These are phyloP conservation scores for Macrocybe sp. DNA, from an alignment of 1,284 basidiomycete genomes.

Conservation along the genomic window DNA sequence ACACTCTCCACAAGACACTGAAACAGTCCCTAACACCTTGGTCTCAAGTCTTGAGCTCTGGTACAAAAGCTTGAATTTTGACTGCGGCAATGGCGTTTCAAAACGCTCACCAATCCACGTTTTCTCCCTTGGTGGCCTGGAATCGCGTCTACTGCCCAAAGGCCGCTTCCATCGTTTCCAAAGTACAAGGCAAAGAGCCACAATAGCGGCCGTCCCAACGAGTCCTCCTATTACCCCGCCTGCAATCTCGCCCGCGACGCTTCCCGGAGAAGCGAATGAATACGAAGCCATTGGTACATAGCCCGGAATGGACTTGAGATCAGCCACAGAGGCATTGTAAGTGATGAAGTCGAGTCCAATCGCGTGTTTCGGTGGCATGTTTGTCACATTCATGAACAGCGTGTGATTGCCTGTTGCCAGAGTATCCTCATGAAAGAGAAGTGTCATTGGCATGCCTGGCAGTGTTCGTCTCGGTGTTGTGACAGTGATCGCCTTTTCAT, in stretches of 20 bases:
- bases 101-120: too few relatives aligned
- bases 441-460: slow-evolving; percentile 27
- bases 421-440: slow-evolving; percentile 27
- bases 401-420: slow-evolving; percentile 26
- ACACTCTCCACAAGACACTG: too few relatives aligned
- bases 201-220: background rate
- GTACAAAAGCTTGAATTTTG: too few relatives aligned
- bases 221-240: slow-evolving; percentile 10
- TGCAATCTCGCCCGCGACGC: slow-evolving; percentile 6
- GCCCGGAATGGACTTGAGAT: slow-evolving; percentile 15
- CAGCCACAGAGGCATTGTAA: slow-evolving; percentile 29
- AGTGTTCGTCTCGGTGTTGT: slow-evolving; percentile 22
- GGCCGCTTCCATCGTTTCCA: too few relatives aligned
- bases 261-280: slow-evolving; percentile 1
- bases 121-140: too few relatives aligned
- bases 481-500: slow-evolving; percentile 14
- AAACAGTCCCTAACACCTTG: too few relatives aligned
- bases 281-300: slow-evolving; percentile 6
- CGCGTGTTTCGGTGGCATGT: slow-evolving; percentile 23
- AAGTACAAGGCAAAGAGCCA: too few relatives aligned
- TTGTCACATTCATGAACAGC: slow-evolving; percentile 29
- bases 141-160: too few relatives aligned
- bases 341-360: slow-evolving; percentile 34
- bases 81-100: too few relatives aligned
- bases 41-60: too few relatives aligned